Conservation (phyloP, 2,329 filamentous ascomycete genomes). For the Aspergillus chevalieri region DNA sequence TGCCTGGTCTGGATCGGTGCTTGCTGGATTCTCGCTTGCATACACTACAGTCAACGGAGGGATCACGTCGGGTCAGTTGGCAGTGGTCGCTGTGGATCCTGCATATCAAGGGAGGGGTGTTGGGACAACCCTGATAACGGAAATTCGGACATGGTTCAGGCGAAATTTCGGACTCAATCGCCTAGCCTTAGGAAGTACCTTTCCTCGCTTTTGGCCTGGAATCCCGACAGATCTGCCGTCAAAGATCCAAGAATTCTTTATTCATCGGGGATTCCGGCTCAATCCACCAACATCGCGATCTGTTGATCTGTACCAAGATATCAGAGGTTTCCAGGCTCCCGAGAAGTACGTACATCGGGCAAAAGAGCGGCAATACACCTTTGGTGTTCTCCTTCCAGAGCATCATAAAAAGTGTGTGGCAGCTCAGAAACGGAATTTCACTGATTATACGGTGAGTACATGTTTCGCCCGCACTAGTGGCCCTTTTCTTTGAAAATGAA, state of each 20-base stretch:
- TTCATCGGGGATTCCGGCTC: slow-evolving; percentile 36
- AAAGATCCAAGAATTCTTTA: slow-evolving; percentile 34
- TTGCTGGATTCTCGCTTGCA: slow-evolving; percentile 35
- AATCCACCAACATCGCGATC: slow-evolving; percentile 19
- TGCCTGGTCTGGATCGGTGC: slow-evolving; percentile 18
- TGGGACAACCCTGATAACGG: slow-evolving; percentile 32
- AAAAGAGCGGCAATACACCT: slow-evolving; percentile 29
- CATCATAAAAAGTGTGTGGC: slow-evolving; percentile 34
- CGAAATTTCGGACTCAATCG: slow-evolving; percentile 18
- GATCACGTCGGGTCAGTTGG: slow-evolving; percentile 24
- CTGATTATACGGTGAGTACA: slow-evolving; percentile 5
- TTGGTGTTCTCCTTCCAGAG: slow-evolving; percentile 30
- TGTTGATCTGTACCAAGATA: slow-evolving; percentile 37
- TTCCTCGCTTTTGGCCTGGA: slow-evolving; percentile 44
- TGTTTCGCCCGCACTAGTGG: background rate
- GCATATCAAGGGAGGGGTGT: slow-evolving; percentile 31
- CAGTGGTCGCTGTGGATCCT: slow-evolving; percentile 33
- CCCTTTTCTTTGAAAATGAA: background rate
- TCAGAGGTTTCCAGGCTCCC: slow-evolving; percentile 29
- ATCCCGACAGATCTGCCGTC: slow-evolving; percentile 35
- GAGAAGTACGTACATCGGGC: slow-evolving; percentile 32
- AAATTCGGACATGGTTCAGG: slow-evolving; percentile 21
- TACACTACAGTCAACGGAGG: slow-evolving; percentile 23
- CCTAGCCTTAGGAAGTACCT: slow-evolving; percentile 24
- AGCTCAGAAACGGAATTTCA: slow-evolving; percentile 36